phyloP scores from a whole-genome alignment of 1,284 basidiomycete species.

The Ganoderma meredithae region DNA sequence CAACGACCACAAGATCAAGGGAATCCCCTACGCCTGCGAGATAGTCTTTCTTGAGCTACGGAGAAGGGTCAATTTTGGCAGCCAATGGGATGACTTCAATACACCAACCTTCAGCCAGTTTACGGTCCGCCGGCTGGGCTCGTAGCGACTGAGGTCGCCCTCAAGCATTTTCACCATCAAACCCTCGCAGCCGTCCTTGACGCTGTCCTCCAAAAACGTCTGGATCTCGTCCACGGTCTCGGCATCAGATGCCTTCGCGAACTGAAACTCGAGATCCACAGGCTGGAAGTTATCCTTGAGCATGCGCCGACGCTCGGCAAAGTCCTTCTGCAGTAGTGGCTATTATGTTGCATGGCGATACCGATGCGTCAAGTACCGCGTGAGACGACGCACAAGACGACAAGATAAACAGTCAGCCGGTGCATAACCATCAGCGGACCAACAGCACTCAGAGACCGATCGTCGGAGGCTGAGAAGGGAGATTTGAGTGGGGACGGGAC shows the following conservation, averaged over 20 bases:
- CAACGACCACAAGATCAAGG: slow-evolving; percentile 95
- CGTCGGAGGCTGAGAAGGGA: not conserved
- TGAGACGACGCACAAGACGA: not conserved
- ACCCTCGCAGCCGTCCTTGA: slow-evolving; percentile 98
- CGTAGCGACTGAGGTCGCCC: slow-evolving; percentile 90
- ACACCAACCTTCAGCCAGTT: slow-evolving; percentile 95
- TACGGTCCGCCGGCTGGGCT: slow-evolving; percentile 92
- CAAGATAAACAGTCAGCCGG: slow-evolving; percentile 11
- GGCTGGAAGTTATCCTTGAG: slow-evolving; percentile 83
- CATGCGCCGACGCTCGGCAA: slow-evolving; percentile 80
- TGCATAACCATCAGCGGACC: not conserved
- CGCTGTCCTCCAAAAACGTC: slow-evolving; percentile 92
- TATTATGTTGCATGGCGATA: slow-evolving; percentile 52
- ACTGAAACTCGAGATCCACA: slow-evolving; percentile 92
- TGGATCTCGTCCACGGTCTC: slow-evolving; percentile 95
- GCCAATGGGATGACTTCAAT: too few species aligned
- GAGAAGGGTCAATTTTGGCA: not conserved
- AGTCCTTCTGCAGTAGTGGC: slow-evolving; percentile 72
- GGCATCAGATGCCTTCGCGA: slow-evolving; percentile 91
- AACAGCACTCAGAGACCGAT: not conserved
- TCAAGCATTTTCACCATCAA: slow-evolving; percentile 99
- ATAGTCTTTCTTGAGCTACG: slow-evolving; percentile 96
- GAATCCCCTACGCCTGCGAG: slow-evolving; percentile 98
- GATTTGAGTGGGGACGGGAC: slow-evolving; percentile 33
- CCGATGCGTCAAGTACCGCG: not conserved